These are phyloP conservation scores for Flaveria linearis DNA, from an alignment of 129 eudicot species.

Conservation along the genomic window DNA sequence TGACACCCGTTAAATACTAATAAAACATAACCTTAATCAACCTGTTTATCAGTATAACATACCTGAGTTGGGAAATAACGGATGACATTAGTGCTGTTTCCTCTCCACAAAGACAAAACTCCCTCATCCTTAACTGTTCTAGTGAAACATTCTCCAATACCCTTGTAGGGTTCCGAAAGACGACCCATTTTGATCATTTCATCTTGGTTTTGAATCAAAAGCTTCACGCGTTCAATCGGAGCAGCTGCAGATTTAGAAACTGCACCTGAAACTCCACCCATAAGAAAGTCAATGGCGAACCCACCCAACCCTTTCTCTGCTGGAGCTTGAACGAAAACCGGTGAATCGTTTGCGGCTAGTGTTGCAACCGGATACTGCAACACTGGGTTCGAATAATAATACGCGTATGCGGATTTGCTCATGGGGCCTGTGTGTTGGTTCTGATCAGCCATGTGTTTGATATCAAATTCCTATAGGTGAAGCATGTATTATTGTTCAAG, in stretches of 20 bases:
- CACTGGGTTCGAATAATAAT: neutral
- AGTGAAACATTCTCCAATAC: slow-evolving; percentile 57
- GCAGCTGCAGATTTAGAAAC: slow-evolving; percentile 58
- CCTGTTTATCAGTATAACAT: neutral
- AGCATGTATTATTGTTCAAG: neutral
- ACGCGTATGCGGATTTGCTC: neutral
- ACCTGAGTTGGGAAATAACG: slow-evolving; percentile 78
- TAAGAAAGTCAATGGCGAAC: slow-evolving; percentile 52
- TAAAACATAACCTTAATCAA: neutral
- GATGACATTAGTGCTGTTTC: slow-evolving; percentile 56
- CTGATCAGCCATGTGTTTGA: neutral
- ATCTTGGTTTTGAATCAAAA: slow-evolving; percentile 67
- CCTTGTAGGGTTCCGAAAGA: slow-evolving; percentile 59
- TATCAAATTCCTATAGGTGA: neutral
- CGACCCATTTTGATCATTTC: slow-evolving; percentile 60
- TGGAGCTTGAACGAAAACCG: slow-evolving; percentile 23
- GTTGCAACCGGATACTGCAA: neutral
- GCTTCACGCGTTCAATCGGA: slow-evolving; percentile 61
- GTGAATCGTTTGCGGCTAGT: neutral
- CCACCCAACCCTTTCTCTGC: slow-evolving; percentile 50
- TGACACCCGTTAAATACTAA: too few relatives aligned
- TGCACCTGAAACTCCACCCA: slow-evolving; percentile 59
- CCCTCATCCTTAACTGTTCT: slow-evolving; percentile 61
- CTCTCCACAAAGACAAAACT: slow-evolving; percentile 57
- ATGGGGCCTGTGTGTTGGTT: neutral